Base-by-base conservation (phyloP, 345 rosid genomes). In the Boechera retrofracta region DNA sequence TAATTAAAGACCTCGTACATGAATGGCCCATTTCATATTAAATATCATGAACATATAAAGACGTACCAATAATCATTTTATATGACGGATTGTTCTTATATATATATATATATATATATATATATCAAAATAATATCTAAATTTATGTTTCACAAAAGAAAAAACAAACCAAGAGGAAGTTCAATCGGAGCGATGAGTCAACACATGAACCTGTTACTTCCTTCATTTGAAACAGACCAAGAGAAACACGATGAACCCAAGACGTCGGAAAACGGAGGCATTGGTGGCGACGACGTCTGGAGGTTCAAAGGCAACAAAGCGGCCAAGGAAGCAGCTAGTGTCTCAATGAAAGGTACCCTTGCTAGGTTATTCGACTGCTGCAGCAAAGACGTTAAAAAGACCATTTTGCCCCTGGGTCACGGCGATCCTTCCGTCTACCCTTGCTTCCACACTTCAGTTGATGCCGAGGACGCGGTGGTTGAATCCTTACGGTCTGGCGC, bases 341-440 rank as follows among this genome's bases (percentile, higher is more conserved):
- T 79, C 44, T 78, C 81, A 0, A 61, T 87, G 55, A 85, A 84
- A 58, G 81, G 80, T 36, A 56, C 53, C 49, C 77, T 86, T 63
- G 5, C 29, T 38, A 42, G 28, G 61, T 36, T 91, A 13, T 55
- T 70, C 63, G 84, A 10, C 6, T 86, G 83, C 45, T 76, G 89
- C 73, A 69, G 82, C 74, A 35, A 71, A 5, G 84, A 83, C 15
- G 85, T 83, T 31, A 5, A 65, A 5, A 77, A 86, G 73, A 29
- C 80, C 4, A 32, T 81, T 24, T 42, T 90, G 9, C 89, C 88
- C 31, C 84, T 90, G 10, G 92, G 86, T 57, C 90, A 85, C n/a
- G 96, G 98, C 18, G 92, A 92, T 31, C 94, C 96, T 45, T 86
- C 98, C 10, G 71, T 52, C 33, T 89, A 86, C 64, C 85, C 91